phyloP scores from a whole-genome alignment of 768 basidiomycete species.

The Agrocybe pediades region DNA sequence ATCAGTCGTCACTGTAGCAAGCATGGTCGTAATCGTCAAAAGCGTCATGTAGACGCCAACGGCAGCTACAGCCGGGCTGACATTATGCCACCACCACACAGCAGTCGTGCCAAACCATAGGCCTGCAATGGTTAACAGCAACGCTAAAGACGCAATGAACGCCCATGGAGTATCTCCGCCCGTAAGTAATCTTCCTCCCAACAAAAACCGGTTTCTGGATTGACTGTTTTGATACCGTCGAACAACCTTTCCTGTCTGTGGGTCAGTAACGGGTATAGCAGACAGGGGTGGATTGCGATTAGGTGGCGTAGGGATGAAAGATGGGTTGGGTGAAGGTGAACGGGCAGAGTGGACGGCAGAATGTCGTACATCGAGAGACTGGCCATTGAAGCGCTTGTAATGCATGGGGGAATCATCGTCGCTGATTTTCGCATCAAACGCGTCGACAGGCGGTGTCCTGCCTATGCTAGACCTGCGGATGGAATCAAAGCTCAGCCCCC shows the following conservation, averaged over 20 bases:
- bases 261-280: slow-evolving; percentile 37
- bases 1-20: slow-evolving; percentile 77
- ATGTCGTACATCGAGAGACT: slow-evolving; percentile 17
- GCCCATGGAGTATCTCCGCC: slow-evolving; percentile 89
- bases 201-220: slow-evolving; percentile 77
- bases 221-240: slow-evolving; percentile 67
- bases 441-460: slow-evolving; percentile 16
- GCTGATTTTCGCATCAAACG: slow-evolving; percentile 31
- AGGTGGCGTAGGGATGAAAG: slow-evolving; percentile 32
- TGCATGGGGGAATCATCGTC: slow-evolving; percentile 35
- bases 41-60: slow-evolving; percentile 53
- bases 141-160: slow-evolving; percentile 62
- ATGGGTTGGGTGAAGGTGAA: slow-evolving; percentile 35
- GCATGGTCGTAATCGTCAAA: slow-evolving; percentile 74
- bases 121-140: slow-evolving; percentile 70
- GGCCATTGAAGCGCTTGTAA: slow-evolving; percentile 19
- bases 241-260: slow-evolving; percentile 40
- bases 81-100: slow-evolving; percentile 85
- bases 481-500: slow-evolving; percentile 56
- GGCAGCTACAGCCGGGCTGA: slow-evolving; percentile 69
- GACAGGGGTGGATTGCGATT: slow-evolving; percentile 30
- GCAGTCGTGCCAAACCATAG: slow-evolving; percentile 89
- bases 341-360: slow-evolving; percentile 25
- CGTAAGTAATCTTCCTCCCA: slow-evolving; percentile 70
- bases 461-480: slow-evolving; percentile 32